Percentiles rank a stretch among this genome's conserved stretches.
phyloP scores from a whole-genome alignment of 805 yeast species.

The Candida hispaniensis region DNA sequence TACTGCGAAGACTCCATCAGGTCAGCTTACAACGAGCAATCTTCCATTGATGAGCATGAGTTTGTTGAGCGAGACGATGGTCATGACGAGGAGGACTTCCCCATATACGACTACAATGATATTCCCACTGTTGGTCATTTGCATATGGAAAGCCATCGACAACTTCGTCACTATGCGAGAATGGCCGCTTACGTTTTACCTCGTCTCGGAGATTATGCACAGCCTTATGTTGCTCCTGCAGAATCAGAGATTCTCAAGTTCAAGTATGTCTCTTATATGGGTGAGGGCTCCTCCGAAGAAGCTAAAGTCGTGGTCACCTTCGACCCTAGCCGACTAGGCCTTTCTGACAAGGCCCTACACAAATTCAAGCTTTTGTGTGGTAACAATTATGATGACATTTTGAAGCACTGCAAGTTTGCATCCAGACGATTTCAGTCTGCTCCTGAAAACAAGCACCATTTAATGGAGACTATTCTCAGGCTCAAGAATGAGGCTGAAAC shows the following conservation, averaged over 20 bases:
- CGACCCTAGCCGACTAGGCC: constrained; percentile 34
- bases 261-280: constrained; percentile 61
- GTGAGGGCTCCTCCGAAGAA: constrained; percentile 61
- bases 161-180: constrained; percentile 64
- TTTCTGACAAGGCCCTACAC: constrained; percentile 46
- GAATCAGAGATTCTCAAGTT: constrained; percentile 36
- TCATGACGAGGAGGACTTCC: constrained; percentile 17
- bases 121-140: constrained; percentile 63
- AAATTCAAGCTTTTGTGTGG: constrained; percentile 75
- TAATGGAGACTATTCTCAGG: constrained; percentile 52
- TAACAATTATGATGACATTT: constrained; percentile 54
- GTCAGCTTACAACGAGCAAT: constrained; percentile 17
- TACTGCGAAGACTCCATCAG: constrained; percentile 24
- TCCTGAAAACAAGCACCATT: constrained; percentile 71
- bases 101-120: constrained; percentile 46
- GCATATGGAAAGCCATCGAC: constrained; percentile 58
- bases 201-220: constrained; percentile 49
- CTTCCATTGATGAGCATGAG: constrained; percentile 17
- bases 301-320: constrained; percentile 55
- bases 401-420: constrained; percentile 54
- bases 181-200: constrained; percentile 92
- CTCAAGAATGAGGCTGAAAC: constrained; percentile 58
- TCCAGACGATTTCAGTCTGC: constrained; percentile 58
- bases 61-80: constrained; percentile 20
- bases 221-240: constrained; percentile 39